phyloP scores from a whole-genome alignment of 345 rosid species.

The Brassica nigra region DNA sequence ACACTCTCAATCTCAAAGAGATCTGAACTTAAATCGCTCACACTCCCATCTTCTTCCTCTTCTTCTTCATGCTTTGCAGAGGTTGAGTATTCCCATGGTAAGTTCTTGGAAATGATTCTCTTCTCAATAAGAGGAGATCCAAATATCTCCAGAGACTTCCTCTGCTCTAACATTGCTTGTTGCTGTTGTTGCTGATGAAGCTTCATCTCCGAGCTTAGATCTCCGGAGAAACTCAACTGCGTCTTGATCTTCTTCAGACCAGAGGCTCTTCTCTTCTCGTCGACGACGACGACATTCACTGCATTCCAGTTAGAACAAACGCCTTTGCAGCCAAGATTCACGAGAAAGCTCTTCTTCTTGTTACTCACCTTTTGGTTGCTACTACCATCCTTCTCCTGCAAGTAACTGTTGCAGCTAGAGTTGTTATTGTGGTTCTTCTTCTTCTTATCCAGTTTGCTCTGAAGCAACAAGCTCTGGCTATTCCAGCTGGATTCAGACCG shows the following conservation, averaged over 20 bases:
- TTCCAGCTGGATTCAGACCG: conserved; percentile 52
- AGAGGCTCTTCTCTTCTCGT: conserved; percentile 40
- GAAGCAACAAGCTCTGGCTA: conserved; percentile 70
- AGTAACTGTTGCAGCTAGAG: conserved; percentile 30
- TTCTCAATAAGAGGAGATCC: conserved; percentile 55
- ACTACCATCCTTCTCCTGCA: conserved; percentile 22
- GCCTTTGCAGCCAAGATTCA: conserved; percentile 63
- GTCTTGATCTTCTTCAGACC: conserved; percentile 34
- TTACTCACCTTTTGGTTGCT: conserved; percentile 24
- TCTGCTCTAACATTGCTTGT: conserved; percentile 34
- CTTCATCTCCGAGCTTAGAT: conserved; percentile 36
- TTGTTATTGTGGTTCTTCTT: conserved; percentile 35
- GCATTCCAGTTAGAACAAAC: conserved; percentile 58
- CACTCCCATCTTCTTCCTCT: conserved; percentile 45
- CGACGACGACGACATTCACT: conserved; percentile 46
- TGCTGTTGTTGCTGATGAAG: conserved; percentile 24
- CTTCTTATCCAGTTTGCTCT: conserved; percentile 40
- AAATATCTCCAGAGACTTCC: conserved; percentile 63
- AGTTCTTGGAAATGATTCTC: conserved; percentile 51
- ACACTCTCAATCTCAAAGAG: conserved; percentile 85
- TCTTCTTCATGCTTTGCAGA: conserved; percentile 39
- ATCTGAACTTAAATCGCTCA: conserved; percentile 79
- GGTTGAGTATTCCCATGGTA: conserved; percentile 51
- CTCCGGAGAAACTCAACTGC: conserved; percentile 42
- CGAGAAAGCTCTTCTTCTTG: conserved; percentile 57